Base-by-base conservation (phyloP, 176 grass and related monocot genomes). In the Musa acuminata region DNA sequence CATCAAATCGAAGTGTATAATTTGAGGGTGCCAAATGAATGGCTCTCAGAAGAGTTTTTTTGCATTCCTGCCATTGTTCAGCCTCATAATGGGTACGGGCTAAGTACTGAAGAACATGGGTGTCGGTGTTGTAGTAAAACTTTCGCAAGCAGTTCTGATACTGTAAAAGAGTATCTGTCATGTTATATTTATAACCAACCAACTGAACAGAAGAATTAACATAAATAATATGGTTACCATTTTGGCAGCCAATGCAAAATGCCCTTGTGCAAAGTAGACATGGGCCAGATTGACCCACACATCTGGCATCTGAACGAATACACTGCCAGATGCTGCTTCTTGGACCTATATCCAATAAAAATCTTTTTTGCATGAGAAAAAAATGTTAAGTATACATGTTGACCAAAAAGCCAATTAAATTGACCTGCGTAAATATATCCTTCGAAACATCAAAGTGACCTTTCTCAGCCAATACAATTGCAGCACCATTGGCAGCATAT, bases 61-160 rank as follows among this genome's bases (percentile, higher is more conserved):
- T 92, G 85, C 87, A 96, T 9, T 96, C 93, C 80, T 96, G 93
- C 93, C 93, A 96, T 84, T 90, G 93, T 72, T 96, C 93, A 79
- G 93, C 93, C 68, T 96, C 93, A 71, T 92, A 96, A 53, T 96
- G 87, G 68, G 93, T 87, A 9, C 93, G 93, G 16, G 93, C 85
- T 80, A 96, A 86, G 73, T 96, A 96, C 72, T 92, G 63, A 67
- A 96, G 89, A 75, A 92, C 89, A 59, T 85, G 86, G 77, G 85
- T 89, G 85, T 96, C 93, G 53, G 89, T 96, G 72, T 92, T 89
- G 80, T 88, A 80, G 82, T 92, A 96, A 77, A 96, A 96, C 83
- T 92, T 96, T 66, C 93, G 79, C 74, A 85, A 52, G 53, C 89
- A 96, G 60, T 92, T 96, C 78, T 96, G 93, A 68, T 96, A 96